These are phyloP conservation scores for Paramecium caudatum DNA, from an alignment of 73 alveolate genomes.

Conservation along the genomic window DNA sequence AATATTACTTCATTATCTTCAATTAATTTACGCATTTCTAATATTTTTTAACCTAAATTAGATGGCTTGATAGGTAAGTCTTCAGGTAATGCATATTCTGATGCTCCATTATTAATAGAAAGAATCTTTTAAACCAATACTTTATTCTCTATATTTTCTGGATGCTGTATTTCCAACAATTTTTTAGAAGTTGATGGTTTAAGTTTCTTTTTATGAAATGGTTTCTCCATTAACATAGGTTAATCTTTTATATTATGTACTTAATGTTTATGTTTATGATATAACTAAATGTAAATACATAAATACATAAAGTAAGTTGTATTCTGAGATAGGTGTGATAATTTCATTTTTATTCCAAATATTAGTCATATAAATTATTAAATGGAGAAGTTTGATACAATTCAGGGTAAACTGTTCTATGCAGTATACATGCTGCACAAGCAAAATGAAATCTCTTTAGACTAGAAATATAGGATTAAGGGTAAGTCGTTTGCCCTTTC, in stretches of 20 bases:
- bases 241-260: constrained; percentile 29
- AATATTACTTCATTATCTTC: constrained; percentile 68
- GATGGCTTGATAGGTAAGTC: constrained; percentile 33
- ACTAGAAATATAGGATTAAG: constrained; percentile 17
- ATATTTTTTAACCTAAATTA: constrained; percentile 59
- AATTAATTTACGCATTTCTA: constrained; percentile 59
- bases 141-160: constrained; percentile 26
- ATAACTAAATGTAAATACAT: not conserved
- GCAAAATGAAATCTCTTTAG: not conserved
- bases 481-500: not conserved
- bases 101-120: constrained; percentile 9
- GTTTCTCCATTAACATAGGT: constrained; percentile 25
- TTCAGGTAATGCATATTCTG: not conserved
- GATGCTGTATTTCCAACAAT: constrained; percentile 38
- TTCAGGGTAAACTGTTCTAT: constrained; percentile 60
- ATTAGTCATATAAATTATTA: constrained; percentile 44
- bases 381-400: constrained; percentile 47
- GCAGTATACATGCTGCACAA: not conserved
- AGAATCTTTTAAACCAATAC: constrained; percentile 18
- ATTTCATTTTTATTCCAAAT: constrained; percentile 48
- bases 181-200: constrained; percentile 10
- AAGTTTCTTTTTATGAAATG: constrained; percentile 37
- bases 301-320: constrained; percentile 15
- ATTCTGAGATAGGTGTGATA: constrained; percentile 52
- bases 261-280: constrained; percentile 23